Base-by-base conservation (phyloP, 176 grass and related monocot species). In the Sorghum bicolor region DNA sequence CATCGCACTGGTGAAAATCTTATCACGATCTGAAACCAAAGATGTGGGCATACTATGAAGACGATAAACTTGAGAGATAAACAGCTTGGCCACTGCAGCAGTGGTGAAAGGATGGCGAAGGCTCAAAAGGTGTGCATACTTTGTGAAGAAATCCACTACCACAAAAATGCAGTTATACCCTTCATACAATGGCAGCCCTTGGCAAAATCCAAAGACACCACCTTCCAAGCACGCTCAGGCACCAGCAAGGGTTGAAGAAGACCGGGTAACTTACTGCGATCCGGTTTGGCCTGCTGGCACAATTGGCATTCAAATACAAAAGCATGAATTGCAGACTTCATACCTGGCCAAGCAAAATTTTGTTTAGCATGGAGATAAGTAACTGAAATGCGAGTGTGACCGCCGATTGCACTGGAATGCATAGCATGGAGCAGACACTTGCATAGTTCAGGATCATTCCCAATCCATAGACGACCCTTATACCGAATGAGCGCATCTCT, bases 21-120 rank as follows among this genome's bases (percentile, higher is more conserved):
- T 3, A 2, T 67, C 64, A 10, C 64, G 5, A 0, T 67, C 31
- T 0, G 31, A 36, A 0, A 67, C 1, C 2, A 67, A 6, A 0
- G 64, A 0, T 0, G 1, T 1, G 0, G 65, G 32, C 17, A 68
- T 3, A 0, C 65, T 33, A 2, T 68, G 65, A 0, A 68, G 6
- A 0, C 10, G 20, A 4, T 68, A 68, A 0, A 68, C 3, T 0
- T 37, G 2, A 0, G 0, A 0, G 0, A 68, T 4, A 1, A 22
- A 68, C 0, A 4, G 0, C 3, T 38, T 36, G 6, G 65, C 32
- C 32, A 2, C 40, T 2, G 19, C 0, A 0, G 0, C 1, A 4
- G 65, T 19, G 4, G 65, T 37, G 8, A 20, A 68, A 0, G 65
- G 65, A 10, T 68, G 65, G 1, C 0, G 0, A 0, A 67, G 29